A percentile compares a stretch with the other conserved stretches of the same genome.
Conservation (phyloP, 1,284 basidiomycete species). For the Tremellales sp. region DNA sequence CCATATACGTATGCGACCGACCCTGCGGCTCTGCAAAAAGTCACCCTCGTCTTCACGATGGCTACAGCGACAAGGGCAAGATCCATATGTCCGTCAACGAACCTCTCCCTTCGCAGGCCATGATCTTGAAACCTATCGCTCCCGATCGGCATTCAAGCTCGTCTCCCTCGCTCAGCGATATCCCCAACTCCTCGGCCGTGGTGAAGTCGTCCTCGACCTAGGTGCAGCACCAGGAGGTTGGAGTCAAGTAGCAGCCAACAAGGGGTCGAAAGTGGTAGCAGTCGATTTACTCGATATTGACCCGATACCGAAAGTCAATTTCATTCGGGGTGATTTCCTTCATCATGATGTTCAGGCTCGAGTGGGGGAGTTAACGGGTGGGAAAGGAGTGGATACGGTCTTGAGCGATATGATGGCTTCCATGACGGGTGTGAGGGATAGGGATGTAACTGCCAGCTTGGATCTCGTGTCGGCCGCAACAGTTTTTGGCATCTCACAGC, state of each 20-base stretch:
- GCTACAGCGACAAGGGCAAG: conserved; percentile 40
- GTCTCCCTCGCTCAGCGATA: conserved; percentile 31
- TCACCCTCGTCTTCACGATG: conserved; percentile 43
- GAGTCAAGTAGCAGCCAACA: conserved; percentile 66
- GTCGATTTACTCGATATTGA: conserved; percentile 68
- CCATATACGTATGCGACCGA: neutral
- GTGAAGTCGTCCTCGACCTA: conserved; percentile 67
- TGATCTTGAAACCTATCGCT: conserved; percentile 54
- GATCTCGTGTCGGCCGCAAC: conserved; percentile 45
- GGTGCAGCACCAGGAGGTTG: conserved; percentile 85
- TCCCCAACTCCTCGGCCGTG: conserved; percentile 52
- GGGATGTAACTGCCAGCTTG: conserved; percentile 44
- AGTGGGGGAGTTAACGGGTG: neutral
- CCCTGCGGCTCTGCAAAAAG: neutral
- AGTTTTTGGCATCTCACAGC: conserved; percentile 32
- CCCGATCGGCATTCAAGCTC: conserved; percentile 81
- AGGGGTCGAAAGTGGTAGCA: conserved; percentile 57
- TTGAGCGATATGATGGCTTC: conserved; percentile 51
- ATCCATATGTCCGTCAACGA: conserved; percentile 43
- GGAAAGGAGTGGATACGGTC: conserved; percentile 41
- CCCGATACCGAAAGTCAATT: conserved; percentile 63
- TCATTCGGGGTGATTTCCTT: conserved; percentile 73
- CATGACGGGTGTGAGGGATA: conserved; percentile 41
- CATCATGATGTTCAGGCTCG: conserved; percentile 53
- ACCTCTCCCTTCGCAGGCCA: neutral